A percentile compares a stretch with the other conserved stretches of the same genome.
phyloP scores from a whole-genome alignment of 75 land plant species.

The Cunninghamia lanceolata region DNA sequence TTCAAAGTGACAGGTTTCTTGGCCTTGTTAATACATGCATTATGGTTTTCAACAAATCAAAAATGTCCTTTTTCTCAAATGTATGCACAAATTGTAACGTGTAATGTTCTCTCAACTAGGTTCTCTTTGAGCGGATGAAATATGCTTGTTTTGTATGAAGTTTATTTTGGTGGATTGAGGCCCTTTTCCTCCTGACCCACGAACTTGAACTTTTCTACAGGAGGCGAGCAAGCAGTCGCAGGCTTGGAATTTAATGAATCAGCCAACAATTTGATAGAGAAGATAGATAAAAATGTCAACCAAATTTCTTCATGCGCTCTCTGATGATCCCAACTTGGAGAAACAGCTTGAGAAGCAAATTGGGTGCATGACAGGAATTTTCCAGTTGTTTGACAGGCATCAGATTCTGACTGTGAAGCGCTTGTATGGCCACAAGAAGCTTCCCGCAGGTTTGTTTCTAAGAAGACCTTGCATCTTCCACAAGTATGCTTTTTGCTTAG shows the following conservation, averaged over 20 bases:
- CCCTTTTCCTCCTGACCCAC: background rate
- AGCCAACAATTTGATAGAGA: background rate
- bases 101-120: background rate
- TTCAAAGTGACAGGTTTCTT: background rate
- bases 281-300: slow-evolving; percentile 44
- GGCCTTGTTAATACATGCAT: background rate
- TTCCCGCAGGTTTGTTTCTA: slow-evolving; percentile 42
- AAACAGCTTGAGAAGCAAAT: slow-evolving; percentile 67
- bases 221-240: background rate
- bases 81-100: background rate
- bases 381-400: slow-evolving; percentile 82
- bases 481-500: background rate
- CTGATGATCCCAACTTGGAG: slow-evolving; percentile 69
- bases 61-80: background rate
- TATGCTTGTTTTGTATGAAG: background rate
- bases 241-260: background rate
- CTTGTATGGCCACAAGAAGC: slow-evolving; percentile 40
- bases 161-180: background rate
- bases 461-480: background rate
- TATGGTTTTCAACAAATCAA: background rate
- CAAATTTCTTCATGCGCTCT: slow-evolving; percentile 59
- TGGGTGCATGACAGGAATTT: slow-evolving; percentile 92
- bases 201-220: background rate
- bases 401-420: slow-evolving; percentile 51
- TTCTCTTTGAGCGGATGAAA: background rate